Percentiles rank a stretch among this genome's conserved stretches.
These are phyloP conservation scores for Bidens hawaiensis DNA, from an alignment of 140 eudicot species.

Conservation along the genomic window DNA sequence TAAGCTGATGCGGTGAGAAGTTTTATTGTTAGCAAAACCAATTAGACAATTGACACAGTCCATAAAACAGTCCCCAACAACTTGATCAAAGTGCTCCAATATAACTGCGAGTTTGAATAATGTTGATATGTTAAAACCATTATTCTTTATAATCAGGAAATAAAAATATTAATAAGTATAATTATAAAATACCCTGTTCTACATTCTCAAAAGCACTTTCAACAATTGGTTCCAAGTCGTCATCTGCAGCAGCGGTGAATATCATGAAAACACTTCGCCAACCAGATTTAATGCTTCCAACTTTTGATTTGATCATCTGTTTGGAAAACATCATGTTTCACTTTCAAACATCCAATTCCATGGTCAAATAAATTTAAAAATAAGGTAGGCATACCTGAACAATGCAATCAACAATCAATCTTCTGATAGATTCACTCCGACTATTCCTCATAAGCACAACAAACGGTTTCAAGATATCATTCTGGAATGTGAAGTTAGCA, in stretches of 20 bases:
- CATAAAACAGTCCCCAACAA: conserved; percentile 98
- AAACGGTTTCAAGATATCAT: conserved; percentile 93
- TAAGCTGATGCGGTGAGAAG: conserved; percentile 89
- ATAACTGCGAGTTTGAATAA: conserved; percentile 54
- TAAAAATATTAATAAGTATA: conserved; percentile 11
- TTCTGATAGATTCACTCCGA: conserved; percentile 73
- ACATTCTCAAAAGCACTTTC: conserved; percentile 99
- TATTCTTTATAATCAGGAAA: neutral
- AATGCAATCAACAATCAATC: conserved; percentile 94
- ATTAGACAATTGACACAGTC: conserved; percentile 98
- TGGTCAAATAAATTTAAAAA: neutral
- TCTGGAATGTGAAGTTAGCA: conserved; percentile 94
- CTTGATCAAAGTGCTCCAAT: conserved; percentile 97
- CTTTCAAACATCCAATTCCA: neutral
- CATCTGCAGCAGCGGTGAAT: conserved; percentile 98
- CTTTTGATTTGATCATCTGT: conserved; percentile 98
- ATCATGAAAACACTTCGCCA: conserved; percentile 99
- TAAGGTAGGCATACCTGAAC: conserved; percentile 64
- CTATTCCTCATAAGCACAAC: conserved; percentile 87
- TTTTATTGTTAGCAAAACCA: conserved; percentile 97
- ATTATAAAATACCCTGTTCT: conserved; percentile 66
- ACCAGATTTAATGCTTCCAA: conserved; percentile 94
- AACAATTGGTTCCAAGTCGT: conserved; percentile 84
- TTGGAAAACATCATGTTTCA: conserved; percentile 10
- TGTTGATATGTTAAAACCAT: conserved; percentile 19